Evolutionary conservation across 2,329 filamentous ascomycete species (phyloP).

Genomic region (Colletotrichum sp.): DNA sequence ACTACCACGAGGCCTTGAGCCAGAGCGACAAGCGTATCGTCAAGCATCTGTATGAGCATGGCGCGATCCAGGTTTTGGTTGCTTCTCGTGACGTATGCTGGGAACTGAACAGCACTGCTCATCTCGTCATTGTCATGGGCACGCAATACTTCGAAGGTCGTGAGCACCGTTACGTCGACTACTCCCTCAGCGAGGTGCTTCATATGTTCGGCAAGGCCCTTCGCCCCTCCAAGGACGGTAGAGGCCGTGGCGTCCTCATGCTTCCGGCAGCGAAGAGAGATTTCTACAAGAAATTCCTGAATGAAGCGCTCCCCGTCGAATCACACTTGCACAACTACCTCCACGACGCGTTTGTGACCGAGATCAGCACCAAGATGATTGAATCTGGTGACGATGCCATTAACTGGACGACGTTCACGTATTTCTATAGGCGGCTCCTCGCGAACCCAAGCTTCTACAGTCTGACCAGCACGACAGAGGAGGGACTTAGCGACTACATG

Average conservation of each 20-base stretch:
- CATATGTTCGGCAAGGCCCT: conserved; percentile 98
- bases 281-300: conserved; percentile 98
- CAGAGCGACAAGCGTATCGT: conserved; percentile 92
- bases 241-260: conserved; percentile 93
- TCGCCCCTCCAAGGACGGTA: conserved; percentile 76
- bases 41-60: conserved; percentile 86
- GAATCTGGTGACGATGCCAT: conserved; percentile 95
- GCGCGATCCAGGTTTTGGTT: conserved; percentile 84
- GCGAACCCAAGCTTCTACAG: conserved; percentile 98
- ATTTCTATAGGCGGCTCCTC: conserved; percentile 93
- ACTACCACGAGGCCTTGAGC: conserved; percentile 94
- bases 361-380: conserved; percentile 96
- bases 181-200: conserved; percentile 88
- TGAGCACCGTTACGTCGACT: conserved; percentile 97
- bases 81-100: conserved; percentile 88
- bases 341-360: conserved; percentile 94
- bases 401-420: conserved; percentile 98
- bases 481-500: conserved; percentile 90
- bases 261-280: conserved; percentile 91
- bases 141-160: conserved; percentile 97
- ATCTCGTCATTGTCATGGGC: conserved; percentile 94
- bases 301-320: conserved; percentile 94
- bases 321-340: conserved; percentile 91
- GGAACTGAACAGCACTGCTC: conserved; percentile 87
- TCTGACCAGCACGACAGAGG: conserved; percentile 84